Percentiles rank a stretch among this genome's conserved stretches.
Evolutionary conservation across 202 grass and related monocot species (phyloP).

Genomic region (Zizania palustris): DNA sequence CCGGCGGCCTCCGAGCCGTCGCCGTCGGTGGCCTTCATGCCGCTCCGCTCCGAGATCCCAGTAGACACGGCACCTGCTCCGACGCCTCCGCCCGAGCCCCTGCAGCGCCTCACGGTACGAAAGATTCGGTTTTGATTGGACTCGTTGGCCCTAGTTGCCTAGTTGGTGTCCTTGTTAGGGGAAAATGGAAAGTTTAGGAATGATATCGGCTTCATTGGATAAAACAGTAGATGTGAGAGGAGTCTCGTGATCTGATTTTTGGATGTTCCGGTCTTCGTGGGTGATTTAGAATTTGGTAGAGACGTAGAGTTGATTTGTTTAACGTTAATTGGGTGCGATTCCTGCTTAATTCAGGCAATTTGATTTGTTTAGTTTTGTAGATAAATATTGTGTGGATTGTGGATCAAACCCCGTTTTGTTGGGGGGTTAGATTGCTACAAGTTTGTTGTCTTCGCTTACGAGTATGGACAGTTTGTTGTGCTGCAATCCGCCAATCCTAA

Average conservation of each 20-base stretch:
- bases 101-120: slow-evolving; percentile 79
- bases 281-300: slow-evolving; percentile 23
- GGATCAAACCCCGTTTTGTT: background rate
- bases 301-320: slow-evolving; percentile 1
- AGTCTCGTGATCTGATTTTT: slow-evolving; percentile 21
- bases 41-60: slow-evolving; percentile 65
- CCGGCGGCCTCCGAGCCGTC: slow-evolving; percentile 41
- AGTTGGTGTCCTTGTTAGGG: background rate
- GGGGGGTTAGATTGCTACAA: background rate
- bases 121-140: slow-evolving; percentile 39
- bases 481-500: slow-evolving; percentile 13
- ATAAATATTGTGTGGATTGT: background rate
- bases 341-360: slow-evolving; percentile 32
- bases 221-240: slow-evolving; percentile 13
- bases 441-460: background rate
- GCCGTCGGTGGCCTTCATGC: slow-evolving; percentile 71
- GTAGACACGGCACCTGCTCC: slow-evolving; percentile 45
- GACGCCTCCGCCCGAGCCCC: slow-evolving; percentile 32
- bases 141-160: slow-evolving; percentile 15
- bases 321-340: slow-evolving; percentile 31
- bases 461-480: background rate
- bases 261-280: background rate
- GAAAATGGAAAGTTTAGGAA: slow-evolving; percentile 1
- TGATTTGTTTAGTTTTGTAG: slow-evolving; percentile 13
- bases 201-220: slow-evolving; percentile 13